Percentiles rank a stretch among this genome's conserved stretches.
Evolutionary conservation across 176 grass and related monocot genomes (phyloP).

Genomic region (Carex littledalei): DNA sequence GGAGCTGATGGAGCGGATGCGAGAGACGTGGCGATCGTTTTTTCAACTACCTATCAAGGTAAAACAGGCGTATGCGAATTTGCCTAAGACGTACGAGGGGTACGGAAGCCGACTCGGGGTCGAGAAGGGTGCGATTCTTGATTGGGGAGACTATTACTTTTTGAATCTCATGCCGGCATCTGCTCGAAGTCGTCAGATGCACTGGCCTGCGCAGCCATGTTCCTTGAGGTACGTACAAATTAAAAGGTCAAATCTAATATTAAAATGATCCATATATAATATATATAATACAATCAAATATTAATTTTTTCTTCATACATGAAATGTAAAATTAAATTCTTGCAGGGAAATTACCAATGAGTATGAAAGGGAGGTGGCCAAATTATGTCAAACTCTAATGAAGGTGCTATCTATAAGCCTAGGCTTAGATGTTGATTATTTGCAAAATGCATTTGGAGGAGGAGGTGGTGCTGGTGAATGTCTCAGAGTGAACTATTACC

Average conservation of each 20-base stretch:
- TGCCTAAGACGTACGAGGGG: conserved; percentile 71
- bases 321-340: background rate
- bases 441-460: conserved; percentile 55
- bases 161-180: conserved; percentile 53
- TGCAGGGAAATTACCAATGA: conserved; percentile 45
- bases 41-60: conserved; percentile 46
- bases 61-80: conserved; percentile 69
- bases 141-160: conserved; percentile 96
- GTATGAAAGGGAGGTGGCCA: conserved; percentile 51
- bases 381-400: conserved; percentile 54
- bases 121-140: conserved; percentile 68
- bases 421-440: conserved; percentile 48
- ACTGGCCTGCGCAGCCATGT: conserved; percentile 47
- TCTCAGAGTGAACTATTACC: conserved; percentile 86
- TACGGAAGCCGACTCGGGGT: conserved; percentile 86
- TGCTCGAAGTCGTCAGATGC: conserved; percentile 32
- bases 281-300: background rate
- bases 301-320: background rate
- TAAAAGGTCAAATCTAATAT: background rate
- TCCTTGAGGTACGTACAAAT: conserved; percentile 49
- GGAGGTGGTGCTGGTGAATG: conserved; percentile 31
- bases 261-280: background rate
- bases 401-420: conserved; percentile 56
- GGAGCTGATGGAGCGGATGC: conserved; percentile 42
- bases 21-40: conserved; percentile 64